These are phyloP conservation scores for Hibiscus mutabilis DNA, from an alignment of 345 rosid genomes.

Conservation along the genomic window DNA sequence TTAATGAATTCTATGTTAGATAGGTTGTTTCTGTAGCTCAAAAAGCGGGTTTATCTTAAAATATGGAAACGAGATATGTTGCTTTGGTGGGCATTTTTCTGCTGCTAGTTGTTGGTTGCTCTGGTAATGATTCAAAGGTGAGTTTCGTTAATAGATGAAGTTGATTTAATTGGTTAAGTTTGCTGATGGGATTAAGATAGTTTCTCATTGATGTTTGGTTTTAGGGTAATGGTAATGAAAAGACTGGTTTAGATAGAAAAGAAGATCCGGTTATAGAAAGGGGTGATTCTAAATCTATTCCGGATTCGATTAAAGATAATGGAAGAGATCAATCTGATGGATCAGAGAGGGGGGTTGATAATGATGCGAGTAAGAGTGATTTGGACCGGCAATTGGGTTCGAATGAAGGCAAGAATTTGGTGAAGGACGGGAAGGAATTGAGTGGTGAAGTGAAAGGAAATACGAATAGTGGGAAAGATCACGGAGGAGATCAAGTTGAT, in stretches of 20 bases:
- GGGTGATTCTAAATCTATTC: neutral
- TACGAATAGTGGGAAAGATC: neutral
- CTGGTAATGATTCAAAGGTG: neutral
- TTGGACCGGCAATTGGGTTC: constrained; percentile 1
- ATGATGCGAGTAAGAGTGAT: neutral
- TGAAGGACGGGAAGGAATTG: constrained; percentile 7
- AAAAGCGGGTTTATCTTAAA: constrained; percentile 21
- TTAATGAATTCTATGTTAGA: neutral
- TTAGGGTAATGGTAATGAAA: neutral
- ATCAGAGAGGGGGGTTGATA: neutral
- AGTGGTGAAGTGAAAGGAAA: neutral
- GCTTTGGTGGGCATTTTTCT: neutral
- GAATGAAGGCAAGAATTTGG: neutral
- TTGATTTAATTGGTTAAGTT: neutral
- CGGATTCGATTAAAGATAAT: neutral
- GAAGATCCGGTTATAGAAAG: neutral
- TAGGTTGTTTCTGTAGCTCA: constrained; percentile 20
- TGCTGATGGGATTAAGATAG: neutral
- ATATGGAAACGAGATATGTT: constrained; percentile 6
- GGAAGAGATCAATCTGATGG: constrained; percentile 7
- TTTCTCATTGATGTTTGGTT: neutral
- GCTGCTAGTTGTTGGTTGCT: neutral
- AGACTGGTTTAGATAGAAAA: neutral
- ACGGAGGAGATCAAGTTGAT: neutral
- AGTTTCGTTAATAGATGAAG: neutral